These are phyloP conservation scores for Chytriomyces sp. DNA, from an alignment of 192 early-diverging fungal genomes.

Conservation along the genomic window DNA sequence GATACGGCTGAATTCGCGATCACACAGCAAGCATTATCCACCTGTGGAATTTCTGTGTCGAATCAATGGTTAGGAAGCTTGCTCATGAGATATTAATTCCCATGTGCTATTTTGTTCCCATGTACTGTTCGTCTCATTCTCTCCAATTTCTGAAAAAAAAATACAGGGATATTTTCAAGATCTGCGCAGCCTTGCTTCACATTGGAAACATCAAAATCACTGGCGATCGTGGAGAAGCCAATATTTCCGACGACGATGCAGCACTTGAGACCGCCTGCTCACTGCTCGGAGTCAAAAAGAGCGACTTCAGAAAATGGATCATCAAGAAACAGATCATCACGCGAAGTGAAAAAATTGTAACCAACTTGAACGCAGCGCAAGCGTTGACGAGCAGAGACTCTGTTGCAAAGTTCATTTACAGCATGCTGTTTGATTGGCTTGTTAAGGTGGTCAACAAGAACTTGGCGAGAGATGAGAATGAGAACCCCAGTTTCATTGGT, in stretches of 20 bases:
- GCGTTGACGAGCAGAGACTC: constrained; percentile 85
- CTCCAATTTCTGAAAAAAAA: too few species aligned
- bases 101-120: too few species aligned
- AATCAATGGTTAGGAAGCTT: constrained; percentile 70
- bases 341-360: constrained; percentile 90
- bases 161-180: constrained; percentile 78
- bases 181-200: constrained; percentile 92
- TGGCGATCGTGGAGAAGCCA: constrained; percentile 68
- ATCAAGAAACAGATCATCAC: constrained; percentile 90
- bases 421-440: constrained; percentile 95
- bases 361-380: constrained; percentile 72
- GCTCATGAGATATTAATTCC: not conserved
- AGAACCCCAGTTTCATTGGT: constrained; percentile 81
- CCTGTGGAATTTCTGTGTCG: constrained; percentile 81
- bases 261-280: constrained; percentile 70
- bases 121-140: too few species aligned
- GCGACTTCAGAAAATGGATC: constrained; percentile 93
- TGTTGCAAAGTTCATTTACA: constrained; percentile 97
- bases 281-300: constrained; percentile 78
- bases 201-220: constrained; percentile 93
- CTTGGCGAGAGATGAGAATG: constrained; percentile 56
- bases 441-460: constrained; percentile 87
- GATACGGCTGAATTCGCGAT: constrained; percentile 91
- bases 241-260: constrained; percentile 76
- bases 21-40: constrained; percentile 83